Evolutionary conservation across 345 rosid species (phyloP).

Genomic region (Eucalyptus guilfoylei): DNA sequence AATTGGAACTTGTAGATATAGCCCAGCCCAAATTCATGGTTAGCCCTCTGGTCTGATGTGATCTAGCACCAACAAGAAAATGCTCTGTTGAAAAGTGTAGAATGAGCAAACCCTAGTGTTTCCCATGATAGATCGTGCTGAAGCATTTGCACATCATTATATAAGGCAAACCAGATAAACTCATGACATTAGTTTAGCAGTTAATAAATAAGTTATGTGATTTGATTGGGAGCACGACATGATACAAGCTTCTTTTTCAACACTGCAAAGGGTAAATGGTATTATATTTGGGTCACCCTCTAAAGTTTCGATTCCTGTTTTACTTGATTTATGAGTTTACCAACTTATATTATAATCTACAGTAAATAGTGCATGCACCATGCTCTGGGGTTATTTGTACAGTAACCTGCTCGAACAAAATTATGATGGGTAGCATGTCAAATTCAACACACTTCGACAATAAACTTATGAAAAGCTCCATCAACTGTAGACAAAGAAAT

Average conservation of each 20-base stretch:
- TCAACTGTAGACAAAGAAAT: background rate
- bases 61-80: background rate
- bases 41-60: background rate
- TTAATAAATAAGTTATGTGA: background rate
- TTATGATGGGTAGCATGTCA: background rate
- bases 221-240: background rate
- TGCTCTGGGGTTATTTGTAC: background rate
- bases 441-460: background rate
- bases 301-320: background rate
- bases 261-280: background rate
- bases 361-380: accelerated
- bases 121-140: background rate
- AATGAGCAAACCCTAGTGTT: background rate
- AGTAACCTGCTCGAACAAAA: background rate
- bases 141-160: background rate
- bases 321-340: background rate
- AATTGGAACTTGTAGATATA: background rate
- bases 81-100: background rate
- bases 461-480: background rate
- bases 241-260: background rate
- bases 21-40: background rate
- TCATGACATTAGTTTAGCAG: background rate
- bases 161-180: background rate
- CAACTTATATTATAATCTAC: background rate
- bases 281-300: background rate